Evolutionary conservation across 2,329 filamentous ascomycete species (phyloP), one percentile per base, ranked within the genome.

Genomic region (Monilinia fructicola): DNA sequence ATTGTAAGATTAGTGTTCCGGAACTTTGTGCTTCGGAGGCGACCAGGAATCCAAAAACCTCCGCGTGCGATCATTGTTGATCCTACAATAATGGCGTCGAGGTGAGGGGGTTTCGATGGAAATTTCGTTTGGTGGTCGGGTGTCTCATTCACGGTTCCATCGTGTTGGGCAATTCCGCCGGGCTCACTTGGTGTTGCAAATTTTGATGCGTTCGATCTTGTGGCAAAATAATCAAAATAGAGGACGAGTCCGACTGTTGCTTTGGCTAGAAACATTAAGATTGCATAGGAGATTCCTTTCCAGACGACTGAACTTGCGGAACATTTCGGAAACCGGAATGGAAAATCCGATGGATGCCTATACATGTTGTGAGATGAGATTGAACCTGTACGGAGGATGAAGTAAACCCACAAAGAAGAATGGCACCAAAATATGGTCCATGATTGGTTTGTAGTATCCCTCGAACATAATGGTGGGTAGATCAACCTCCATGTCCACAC

Each of bases 1-100:
- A 40, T 12, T 38, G 18, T 12, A 65, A 23, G 5, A n/a, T 65
- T 16, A 75, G 59, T 0, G 67, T 76, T 0, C 80, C 79, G 1
- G 80, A 79, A 53, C 78, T 82, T 72, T 91, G 83, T 0, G 89
- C 89, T 0, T 93, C 76, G 0, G 88, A 86, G 0, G 88, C 87
- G 69, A 95, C 91, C 48, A 94, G 76, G 69, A 92, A 92, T 0
- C 90, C 90, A 48, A 94, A 94, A 91, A 74, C 95, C 91, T 0
- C 91, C 90, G 21, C 90, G 82, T 0, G 91, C 86, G 0, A 90
- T 84, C 90, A 94, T 94, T 2, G 85, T 86, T 14, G 69, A 68
- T 6, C 71, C 69, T 14, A 73, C 56, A 23, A 68, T 70, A 56
- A 70, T 42, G 3, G 60, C 67, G 54, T 61, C 55, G 18, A 64